Conservation (phyloP, 345 rosid genomes). For the Lepidium didymum region DNA sequence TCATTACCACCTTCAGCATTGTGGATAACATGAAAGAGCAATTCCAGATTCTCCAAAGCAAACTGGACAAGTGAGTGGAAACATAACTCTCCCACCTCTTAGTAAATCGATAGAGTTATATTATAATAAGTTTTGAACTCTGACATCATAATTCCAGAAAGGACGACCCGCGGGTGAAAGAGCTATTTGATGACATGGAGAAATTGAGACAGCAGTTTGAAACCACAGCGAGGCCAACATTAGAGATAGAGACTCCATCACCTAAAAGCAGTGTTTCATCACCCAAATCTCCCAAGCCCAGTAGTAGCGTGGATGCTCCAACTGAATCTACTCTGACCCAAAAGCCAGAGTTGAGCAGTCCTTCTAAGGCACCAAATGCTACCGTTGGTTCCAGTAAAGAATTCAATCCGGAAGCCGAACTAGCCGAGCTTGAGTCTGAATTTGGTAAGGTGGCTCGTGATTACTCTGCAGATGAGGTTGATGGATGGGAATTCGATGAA, state of each 20-base stretch:
- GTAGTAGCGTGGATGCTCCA: slow-evolving; percentile 24
- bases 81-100: not conserved
- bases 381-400: slow-evolving; percentile 24
- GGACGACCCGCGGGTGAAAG: slow-evolving; percentile 50
- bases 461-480: slow-evolving; percentile 74
- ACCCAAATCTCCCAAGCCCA: slow-evolving; percentile 31
- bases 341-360: slow-evolving; percentile 33
- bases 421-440: slow-evolving; percentile 87
- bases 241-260: slow-evolving; percentile 65
- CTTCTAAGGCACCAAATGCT: slow-evolving; percentile 16
- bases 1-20: slow-evolving; percentile 81
- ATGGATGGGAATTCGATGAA: slow-evolving; percentile 97
- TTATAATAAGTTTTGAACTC: not conserved
- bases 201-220: slow-evolving; percentile 69
- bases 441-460: slow-evolving; percentile 72
- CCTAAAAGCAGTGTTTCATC: slow-evolving; percentile 26
- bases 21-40: slow-evolving; percentile 89
- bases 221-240: slow-evolving; percentile 70
- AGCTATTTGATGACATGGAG: slow-evolving; percentile 71
- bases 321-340: slow-evolving; percentile 17
- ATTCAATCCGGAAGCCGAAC: slow-evolving; percentile 55
- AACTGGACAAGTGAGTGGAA: slow-evolving; percentile 47
- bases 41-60: slow-evolving; percentile 47
- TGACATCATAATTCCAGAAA: slow-evolving; percentile 47
- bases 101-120: not conserved